A percentile compares a stretch with the other conserved stretches of the same genome.
Evolutionary conservation across 352 stramenopile species (phyloP).

Genomic region (Phytophthora sp.): DNA sequence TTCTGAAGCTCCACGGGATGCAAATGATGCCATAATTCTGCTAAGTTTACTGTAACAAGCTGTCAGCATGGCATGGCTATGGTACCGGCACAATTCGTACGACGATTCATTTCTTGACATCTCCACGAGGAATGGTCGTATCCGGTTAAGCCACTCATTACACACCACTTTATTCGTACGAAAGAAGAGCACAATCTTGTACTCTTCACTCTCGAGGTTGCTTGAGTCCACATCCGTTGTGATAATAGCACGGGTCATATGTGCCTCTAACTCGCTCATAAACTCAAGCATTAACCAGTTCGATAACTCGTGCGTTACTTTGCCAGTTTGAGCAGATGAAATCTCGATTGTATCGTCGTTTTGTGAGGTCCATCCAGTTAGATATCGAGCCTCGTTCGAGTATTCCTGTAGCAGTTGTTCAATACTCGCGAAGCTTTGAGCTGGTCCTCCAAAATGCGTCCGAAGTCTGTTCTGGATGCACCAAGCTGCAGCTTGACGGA

Average conservation of each 20-base stretch:
- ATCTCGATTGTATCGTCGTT: neutral
- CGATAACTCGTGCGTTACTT: conserved; percentile 19
- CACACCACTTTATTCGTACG: conserved; percentile 71
- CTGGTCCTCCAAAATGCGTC: conserved; percentile 76
- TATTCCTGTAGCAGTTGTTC: conserved; percentile 65
- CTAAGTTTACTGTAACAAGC: conserved; percentile 46
- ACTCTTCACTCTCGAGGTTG: conserved; percentile 50
- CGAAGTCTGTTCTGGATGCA: conserved; percentile 76
- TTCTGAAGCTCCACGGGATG: conserved; percentile 15
- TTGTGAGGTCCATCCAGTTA: conserved; percentile 7
- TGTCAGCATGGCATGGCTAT: conserved; percentile 50
- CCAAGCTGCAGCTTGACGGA: conserved; percentile 68
- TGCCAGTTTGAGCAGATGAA: neutral
- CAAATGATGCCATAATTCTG: conserved; percentile 32
- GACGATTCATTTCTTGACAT: conserved; percentile 40
- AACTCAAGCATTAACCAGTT: conserved; percentile 65
- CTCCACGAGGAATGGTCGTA: conserved; percentile 57
- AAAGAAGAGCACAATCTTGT: conserved; percentile 62
- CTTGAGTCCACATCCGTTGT: conserved; percentile 23
- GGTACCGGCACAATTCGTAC: conserved; percentile 47
- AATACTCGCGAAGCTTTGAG: conserved; percentile 80
- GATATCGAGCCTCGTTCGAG: conserved; percentile 15
- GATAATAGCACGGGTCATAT: conserved; percentile 44
- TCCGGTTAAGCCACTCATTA: conserved; percentile 73
- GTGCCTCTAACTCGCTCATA: conserved; percentile 54